Percentiles rank a stretch among this genome's conserved stretches.
Conservation (phyloP, 371 early-diverging fungal genomes). For the Batkoa obscura region DNA sequence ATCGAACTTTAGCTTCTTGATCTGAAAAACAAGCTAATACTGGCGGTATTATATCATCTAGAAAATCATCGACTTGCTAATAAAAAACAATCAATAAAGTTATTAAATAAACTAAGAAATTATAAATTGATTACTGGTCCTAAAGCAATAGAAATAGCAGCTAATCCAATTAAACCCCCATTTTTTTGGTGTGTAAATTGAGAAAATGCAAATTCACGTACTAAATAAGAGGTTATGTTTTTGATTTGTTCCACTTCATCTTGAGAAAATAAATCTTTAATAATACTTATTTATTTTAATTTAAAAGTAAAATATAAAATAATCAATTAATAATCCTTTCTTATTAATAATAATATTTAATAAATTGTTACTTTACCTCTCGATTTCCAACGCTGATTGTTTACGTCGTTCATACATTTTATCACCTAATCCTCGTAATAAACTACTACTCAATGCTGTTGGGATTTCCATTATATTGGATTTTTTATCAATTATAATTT, state of each 20-base stretch:
- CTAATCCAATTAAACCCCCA: slow-evolving; percentile 82
- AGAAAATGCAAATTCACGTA: slow-evolving; percentile 66
- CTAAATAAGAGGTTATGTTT: slow-evolving; percentile 43
- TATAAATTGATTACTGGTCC: slow-evolving; percentile 27
- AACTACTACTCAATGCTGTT: slow-evolving; percentile 15
- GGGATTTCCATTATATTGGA: not conserved
- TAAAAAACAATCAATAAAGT: not conserved
- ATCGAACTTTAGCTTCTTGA: slow-evolving; percentile 72
- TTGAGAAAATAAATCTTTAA: slow-evolving; percentile 33
- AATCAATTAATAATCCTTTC: not conserved
- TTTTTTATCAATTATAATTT: no score
- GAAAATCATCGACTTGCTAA: slow-evolving; percentile 37
- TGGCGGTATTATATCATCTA: slow-evolving; percentile 68
- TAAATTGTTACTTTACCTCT: slow-evolving; percentile 26
- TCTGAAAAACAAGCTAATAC: slow-evolving; percentile 74
- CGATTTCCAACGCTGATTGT: slow-evolving; percentile 69
- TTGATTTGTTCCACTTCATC: slow-evolving; percentile 30
- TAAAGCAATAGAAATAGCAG: slow-evolving; percentile 70
- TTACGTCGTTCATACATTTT: slow-evolving; percentile 80
- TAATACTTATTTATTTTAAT: slow-evolving; percentile 22
- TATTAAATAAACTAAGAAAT: not conserved
- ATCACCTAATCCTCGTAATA: slow-evolving; percentile 47
- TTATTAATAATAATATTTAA: not conserved
- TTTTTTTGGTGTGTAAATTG: slow-evolving; percentile 57
- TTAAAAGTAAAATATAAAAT: not conserved